These are phyloP conservation scores for Adenanthera pavonina DNA, from an alignment of 306 rosid species.

Conservation along the genomic window DNA sequence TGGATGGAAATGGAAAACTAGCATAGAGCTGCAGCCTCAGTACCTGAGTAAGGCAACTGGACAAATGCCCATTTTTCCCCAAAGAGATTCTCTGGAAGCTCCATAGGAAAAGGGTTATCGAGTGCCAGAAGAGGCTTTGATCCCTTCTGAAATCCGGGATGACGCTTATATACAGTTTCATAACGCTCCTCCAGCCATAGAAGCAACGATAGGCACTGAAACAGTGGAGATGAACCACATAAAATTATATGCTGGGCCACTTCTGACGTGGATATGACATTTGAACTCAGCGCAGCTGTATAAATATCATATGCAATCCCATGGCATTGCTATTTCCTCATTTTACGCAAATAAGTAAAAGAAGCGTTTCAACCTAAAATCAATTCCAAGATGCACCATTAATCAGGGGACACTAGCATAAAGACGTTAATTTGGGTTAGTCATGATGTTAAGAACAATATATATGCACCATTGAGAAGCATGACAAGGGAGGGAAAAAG, in stretches of 20 bases:
- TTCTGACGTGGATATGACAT: slow-evolving; percentile 22
- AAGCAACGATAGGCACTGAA: slow-evolving; percentile 81
- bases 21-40: slow-evolving; percentile 7
- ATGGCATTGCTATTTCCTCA: background rate
- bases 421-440: background rate
- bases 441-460: background rate
- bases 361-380: slow-evolving; percentile 28
- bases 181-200: slow-evolving; percentile 94
- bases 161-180: slow-evolving; percentile 74
- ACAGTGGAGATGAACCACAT: slow-evolving; percentile 31
- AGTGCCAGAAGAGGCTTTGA: slow-evolving; percentile 80
- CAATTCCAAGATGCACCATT: background rate
- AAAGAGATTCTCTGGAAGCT: slow-evolving; percentile 87
- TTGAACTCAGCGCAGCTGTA: background rate
- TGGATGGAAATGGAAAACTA: slow-evolving; percentile 7
- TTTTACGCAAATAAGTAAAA: slow-evolving; percentile 7
- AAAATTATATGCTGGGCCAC: slow-evolving; percentile 15
- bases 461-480: slow-evolving; percentile 7
- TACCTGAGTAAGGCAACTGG: slow-evolving; percentile 93
- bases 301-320: slow-evolving; percentile 20
- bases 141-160: slow-evolving; percentile 93
- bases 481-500: background rate
- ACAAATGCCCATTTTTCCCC: slow-evolving; percentile 98
- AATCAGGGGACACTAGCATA: slow-evolving; percentile 8
- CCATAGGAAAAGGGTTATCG: slow-evolving; percentile 91